A percentile compares a stretch with the other conserved stretches of the same genome.
These are phyloP conservation scores for Fistulifera solaris DNA, from an alignment of 108 stramenopile species.

Conservation along the genomic window DNA sequence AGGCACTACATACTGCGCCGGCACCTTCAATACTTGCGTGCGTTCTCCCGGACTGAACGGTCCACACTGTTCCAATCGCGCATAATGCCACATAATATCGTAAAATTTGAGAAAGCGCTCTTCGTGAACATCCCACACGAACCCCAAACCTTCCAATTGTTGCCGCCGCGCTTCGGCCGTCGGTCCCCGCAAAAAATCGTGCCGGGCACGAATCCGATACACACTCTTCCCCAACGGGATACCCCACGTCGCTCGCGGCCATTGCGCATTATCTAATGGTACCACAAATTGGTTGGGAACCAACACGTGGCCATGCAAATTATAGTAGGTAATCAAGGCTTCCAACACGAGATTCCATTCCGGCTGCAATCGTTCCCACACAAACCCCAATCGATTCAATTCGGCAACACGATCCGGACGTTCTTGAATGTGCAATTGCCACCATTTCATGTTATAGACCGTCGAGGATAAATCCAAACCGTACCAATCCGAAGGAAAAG, in stretches of 20 bases:
- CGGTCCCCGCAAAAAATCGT: conserved; percentile 51
- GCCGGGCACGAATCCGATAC: conserved; percentile 47
- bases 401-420: conserved; percentile 49
- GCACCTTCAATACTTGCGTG: conserved; percentile 33
- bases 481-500: conserved; percentile 58
- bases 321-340: conserved; percentile 41
- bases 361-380: conserved; percentile 79
- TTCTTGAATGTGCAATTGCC: conserved; percentile 51
- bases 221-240: conserved; percentile 56
- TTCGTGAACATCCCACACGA: conserved; percentile 70
- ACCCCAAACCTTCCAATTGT: conserved; percentile 61
- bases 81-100: conserved; percentile 38
- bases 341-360: conserved; percentile 79
- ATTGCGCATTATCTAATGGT: conserved; percentile 35
- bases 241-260: conserved; percentile 62
- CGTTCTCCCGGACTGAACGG: conserved; percentile 13
- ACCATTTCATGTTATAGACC: conserved; percentile 79
- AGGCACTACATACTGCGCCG: conserved; percentile 63
- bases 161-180: conserved; percentile 26
- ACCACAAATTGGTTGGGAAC: conserved; percentile 69
- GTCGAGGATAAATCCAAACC: conserved; percentile 45
- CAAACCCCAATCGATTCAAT: conserved; percentile 64
- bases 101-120: conserved; percentile 45
- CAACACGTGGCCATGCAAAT: conserved; percentile 38
- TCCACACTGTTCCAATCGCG: conserved; percentile 25